These are phyloP conservation scores for Fulvia fulva DNA, from an alignment of 2,329 filamentous ascomycete species.

Conservation along the genomic window DNA sequence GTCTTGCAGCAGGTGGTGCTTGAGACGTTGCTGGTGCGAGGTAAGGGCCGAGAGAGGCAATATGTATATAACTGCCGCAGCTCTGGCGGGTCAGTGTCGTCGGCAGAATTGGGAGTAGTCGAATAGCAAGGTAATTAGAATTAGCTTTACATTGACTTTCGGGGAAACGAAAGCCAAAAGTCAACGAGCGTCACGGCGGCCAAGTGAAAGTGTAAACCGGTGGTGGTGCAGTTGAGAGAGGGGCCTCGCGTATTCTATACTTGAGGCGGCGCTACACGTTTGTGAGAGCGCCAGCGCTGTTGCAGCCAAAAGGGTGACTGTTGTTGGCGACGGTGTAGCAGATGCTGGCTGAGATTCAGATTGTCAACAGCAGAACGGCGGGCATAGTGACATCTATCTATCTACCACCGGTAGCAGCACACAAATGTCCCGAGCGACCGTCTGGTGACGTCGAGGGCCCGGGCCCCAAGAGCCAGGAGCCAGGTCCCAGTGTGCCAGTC, in stretches of 20 bases:
- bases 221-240: constrained; percentile 2
- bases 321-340: background rate
- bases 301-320: background rate
- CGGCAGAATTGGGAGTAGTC: constrained; percentile 14
- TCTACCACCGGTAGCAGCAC: constrained; percentile 1
- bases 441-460: background rate
- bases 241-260: constrained; percentile 2
- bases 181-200: constrained; percentile 4
- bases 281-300: background rate
- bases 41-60: constrained; percentile 10
- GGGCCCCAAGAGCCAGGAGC: constrained; percentile 1
- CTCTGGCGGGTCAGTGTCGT: constrained; percentile 4
- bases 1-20: constrained; percentile 7
- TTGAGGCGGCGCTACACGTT: background rate
- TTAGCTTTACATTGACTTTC: constrained; percentile 15
- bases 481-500: no score
- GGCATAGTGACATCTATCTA: background rate
- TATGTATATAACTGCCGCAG: constrained; percentile 21
- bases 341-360: background rate
- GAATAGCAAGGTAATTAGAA: constrained; percentile 17
- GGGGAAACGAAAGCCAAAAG: constrained; percentile 4
- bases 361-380: background rate
- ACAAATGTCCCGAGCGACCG: background rate
- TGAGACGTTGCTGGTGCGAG: constrained; percentile 18
- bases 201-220: background rate